phyloP scores from a whole-genome alignment of 140 eudicot species.

The Senecio squalidus region DNA sequence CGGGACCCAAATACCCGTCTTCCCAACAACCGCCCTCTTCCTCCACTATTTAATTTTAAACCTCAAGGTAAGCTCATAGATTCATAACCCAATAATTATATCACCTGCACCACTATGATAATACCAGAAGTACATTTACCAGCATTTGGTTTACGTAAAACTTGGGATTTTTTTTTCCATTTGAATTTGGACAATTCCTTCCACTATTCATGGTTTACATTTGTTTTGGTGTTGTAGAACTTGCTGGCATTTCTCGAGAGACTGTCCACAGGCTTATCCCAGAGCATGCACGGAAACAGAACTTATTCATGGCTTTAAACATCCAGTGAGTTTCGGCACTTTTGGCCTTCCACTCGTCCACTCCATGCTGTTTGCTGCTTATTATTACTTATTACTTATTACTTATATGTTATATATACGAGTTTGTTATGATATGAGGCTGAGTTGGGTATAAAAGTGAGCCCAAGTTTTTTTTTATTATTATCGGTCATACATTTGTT shows the following conservation, averaged over 20 bases:
- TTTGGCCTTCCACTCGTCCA: constrained; percentile 2
- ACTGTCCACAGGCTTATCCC: constrained; percentile 82
- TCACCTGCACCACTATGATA: not conserved
- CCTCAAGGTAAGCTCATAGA: constrained; percentile 61
- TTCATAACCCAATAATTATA: constrained; percentile 1
- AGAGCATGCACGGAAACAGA: constrained; percentile 95
- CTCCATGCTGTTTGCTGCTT: constrained; percentile 19
- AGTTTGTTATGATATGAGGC: constrained; percentile 42
- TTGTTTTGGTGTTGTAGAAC: constrained; percentile 49
- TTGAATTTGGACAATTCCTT: not conserved
- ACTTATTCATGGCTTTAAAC: constrained; percentile 89
- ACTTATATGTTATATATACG: constrained; percentile 17
- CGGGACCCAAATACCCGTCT: constrained; percentile 86
- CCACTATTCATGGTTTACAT: not conserved
- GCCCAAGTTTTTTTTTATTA: constrained; percentile 20
- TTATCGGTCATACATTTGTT: not conserved
- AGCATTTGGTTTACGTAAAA: too few relatives aligned
- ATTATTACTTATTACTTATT: constrained; percentile 9
- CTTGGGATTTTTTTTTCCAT: too few relatives aligned
- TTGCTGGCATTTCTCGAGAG: constrained; percentile 69
- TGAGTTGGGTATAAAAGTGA: constrained; percentile 27
- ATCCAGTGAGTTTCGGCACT: constrained; percentile 33
- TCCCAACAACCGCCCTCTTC: constrained; percentile 97
- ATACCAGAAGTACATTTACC: not conserved
- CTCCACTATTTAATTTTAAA: constrained; percentile 90